Evolutionary conservation across 2,329 filamentous ascomycete species (phyloP).

Genomic region (Lecanosticta acicola): DNA sequence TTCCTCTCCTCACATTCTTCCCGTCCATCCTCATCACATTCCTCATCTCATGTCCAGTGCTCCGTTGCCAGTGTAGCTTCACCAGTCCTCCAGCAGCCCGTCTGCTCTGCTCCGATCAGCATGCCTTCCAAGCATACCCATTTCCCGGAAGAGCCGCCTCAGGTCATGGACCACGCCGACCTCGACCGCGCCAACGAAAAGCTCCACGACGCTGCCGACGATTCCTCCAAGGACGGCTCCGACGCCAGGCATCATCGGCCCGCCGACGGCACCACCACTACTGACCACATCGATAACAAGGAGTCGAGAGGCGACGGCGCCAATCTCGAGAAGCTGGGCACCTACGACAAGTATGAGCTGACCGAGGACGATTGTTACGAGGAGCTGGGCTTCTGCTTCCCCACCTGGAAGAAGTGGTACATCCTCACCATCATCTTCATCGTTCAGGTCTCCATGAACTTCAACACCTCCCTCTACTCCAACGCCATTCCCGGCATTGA

Average conservation of each 20-base stretch:
- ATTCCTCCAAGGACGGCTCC: conserved; percentile 15
- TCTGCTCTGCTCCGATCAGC: not conserved
- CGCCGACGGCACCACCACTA: conserved; percentile 1
- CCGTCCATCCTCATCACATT: not conserved
- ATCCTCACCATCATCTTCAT: conserved; percentile 49
- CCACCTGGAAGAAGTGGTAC: conserved; percentile 47
- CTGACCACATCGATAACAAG: conserved; percentile 5
- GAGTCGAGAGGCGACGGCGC: conserved; percentile 11
- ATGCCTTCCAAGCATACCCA: conserved; percentile 16
- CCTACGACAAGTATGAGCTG: conserved; percentile 42
- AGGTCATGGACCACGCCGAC: conserved; percentile 26
- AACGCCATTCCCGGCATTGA: conserved; percentile 46
- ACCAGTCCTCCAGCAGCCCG: not conserved
- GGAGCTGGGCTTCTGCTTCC: conserved; percentile 42
- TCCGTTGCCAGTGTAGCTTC: not conserved
- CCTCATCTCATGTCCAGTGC: not conserved
- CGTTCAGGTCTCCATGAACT: conserved; percentile 54
- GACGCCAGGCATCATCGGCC: conserved; percentile 15
- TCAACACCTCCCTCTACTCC: conserved; percentile 53
- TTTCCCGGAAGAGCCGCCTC: conserved; percentile 26
- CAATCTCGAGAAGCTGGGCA: conserved; percentile 28
- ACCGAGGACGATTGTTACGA: conserved; percentile 31
- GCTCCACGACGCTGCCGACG: conserved; percentile 19
- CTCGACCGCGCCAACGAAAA: conserved; percentile 27
- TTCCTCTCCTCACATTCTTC: not conserved